Base-by-base conservation (phyloP, 2,329 filamentous ascomycete species). In the Aspergillus hortae region DNA sequence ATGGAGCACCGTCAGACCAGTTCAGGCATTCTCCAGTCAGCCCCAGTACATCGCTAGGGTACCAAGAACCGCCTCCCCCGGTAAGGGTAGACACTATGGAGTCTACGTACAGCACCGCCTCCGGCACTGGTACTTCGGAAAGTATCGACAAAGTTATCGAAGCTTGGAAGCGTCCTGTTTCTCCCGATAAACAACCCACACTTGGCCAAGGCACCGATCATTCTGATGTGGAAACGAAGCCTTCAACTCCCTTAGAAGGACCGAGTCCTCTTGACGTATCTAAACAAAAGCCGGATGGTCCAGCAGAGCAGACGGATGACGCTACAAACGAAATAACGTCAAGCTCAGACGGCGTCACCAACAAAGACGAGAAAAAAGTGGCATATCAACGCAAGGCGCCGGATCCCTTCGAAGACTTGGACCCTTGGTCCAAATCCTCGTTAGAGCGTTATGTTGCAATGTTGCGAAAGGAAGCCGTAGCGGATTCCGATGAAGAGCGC, bases 371-470 rank as follows among this genome's bases (percentile, higher is more conserved):
- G 40, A 42, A 42, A 10, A 42, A 42, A 6, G 7, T 25, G 19
- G 15, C 6, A 17, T 15, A 23, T 23, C 52, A 56, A 25, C 44
- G 56, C 14, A 65, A 61, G 36, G 38, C 49, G 52, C 71, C 46
- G 19, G 74, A 81, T 56, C 77, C 77, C 4, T 77, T 77, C 52
- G 74, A 72, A 21, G 80, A 81, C 56, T 68, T 83, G n/a, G 78
- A 81, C 54, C 76, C 79, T 2, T 82, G 80, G 77, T 82, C 77
- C 56, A 78, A 75, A 57, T 78, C 79, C 2, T 83, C 80, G 23
- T 62, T 83, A 44, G 75, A 79, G 46, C 72, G 80, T 40, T 83
- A 78, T 58, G 75, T 80, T 27, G 68, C 71, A 4, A 83, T 83
- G 79, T 68, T 83, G 21, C 74, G 76, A 45, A 74, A 76, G 48